These are phyloP conservation scores for Russula dissimulans DNA, from an alignment of 768 basidiomycete genomes.

Conservation along the genomic window DNA sequence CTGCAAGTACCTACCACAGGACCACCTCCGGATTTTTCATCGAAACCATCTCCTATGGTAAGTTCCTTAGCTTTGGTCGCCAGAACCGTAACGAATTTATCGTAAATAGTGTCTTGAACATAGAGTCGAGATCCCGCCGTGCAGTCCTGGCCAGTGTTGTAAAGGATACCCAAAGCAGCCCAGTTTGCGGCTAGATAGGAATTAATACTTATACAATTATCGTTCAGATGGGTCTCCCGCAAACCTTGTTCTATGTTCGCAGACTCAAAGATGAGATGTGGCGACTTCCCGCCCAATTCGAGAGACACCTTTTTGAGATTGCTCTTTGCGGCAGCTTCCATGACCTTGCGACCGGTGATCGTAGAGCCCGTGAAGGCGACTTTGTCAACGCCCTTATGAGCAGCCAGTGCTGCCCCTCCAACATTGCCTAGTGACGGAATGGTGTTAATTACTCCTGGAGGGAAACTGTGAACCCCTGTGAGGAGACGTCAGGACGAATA, in stretches of 20 bases:
- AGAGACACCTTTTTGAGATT: slow-evolving; percentile 96
- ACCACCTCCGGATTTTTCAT: slow-evolving; percentile 64
- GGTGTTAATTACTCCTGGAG: slow-evolving; percentile 85
- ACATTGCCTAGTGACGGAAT: slow-evolving; percentile 73
- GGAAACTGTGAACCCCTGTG: slow-evolving; percentile 46
- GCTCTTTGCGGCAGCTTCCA: slow-evolving; percentile 85
- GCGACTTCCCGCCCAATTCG: slow-evolving; percentile 91
- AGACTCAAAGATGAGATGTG: slow-evolving; percentile 81
- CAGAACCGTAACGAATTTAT: slow-evolving; percentile 65
- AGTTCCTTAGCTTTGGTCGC: slow-evolving; percentile 58
- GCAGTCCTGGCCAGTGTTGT: slow-evolving; percentile 90
- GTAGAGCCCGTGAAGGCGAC: slow-evolving; percentile 95
- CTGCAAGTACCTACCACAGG: slow-evolving; percentile 54
- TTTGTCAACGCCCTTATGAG: slow-evolving; percentile 84
- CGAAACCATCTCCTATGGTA: slow-evolving; percentile 74
- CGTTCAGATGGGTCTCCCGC: not conserved
- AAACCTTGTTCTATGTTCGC: slow-evolving; percentile 84
- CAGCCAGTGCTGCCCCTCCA: slow-evolving; percentile 77
- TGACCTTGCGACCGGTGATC: slow-evolving; percentile 77
- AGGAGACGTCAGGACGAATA: not conserved
- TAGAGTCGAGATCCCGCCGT: slow-evolving; percentile 87
- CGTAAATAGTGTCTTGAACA: slow-evolving; percentile 81
- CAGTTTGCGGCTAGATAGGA: slow-evolving; percentile 59
- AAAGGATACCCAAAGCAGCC: slow-evolving; percentile 79
- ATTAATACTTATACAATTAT: not conserved